phyloP scores from a whole-genome alignment of 768 basidiomycete genomes.

The Lactarius deliciosus region DNA sequence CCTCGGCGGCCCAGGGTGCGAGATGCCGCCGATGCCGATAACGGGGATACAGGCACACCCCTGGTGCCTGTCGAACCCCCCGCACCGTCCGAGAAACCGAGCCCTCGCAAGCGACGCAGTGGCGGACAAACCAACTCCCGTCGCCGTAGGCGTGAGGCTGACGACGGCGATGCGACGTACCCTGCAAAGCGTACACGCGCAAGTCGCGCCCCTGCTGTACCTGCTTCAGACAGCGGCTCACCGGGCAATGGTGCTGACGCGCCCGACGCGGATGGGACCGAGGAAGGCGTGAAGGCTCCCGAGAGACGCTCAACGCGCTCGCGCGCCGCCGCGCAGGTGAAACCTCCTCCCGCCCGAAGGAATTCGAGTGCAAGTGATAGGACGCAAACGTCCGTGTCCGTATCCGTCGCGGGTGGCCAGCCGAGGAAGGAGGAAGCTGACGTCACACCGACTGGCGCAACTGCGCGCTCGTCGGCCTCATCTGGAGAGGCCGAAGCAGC shows the following conservation, averaged over 20 bases:
- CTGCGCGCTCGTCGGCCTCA: conserved; percentile 11
- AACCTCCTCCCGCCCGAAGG: conserved; percentile 19
- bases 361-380: conserved; percentile 30
- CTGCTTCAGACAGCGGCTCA: conserved; percentile 25
- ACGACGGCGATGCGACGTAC: conserved; percentile 30
- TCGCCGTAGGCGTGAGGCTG: conserved; percentile 30
- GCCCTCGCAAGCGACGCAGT: conserved; percentile 29
- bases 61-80: conserved; percentile 18
- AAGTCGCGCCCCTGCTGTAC: conserved; percentile 17
- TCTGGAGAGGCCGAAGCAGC: conserved; percentile 21
- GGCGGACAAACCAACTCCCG: conserved; percentile 25
- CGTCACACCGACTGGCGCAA: neutral
- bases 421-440: conserved; percentile 24
- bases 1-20: conserved; percentile 27
- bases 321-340: conserved; percentile 28
- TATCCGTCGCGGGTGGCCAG: conserved; percentile 29
- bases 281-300: conserved; percentile 25
- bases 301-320: conserved; percentile 31
- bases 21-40: conserved; percentile 24
- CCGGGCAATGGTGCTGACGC: conserved; percentile 24
- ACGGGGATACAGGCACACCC: conserved; percentile 16
- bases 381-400: conserved; percentile 29
- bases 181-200: conserved; percentile 31
- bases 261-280: conserved; percentile 21
- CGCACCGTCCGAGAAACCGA: conserved; percentile 22